Evolutionary conservation across 225 moss, liverwort and hornwort genomes (phyloP).

Genomic region (Thuidium tamariscinum): DNA sequence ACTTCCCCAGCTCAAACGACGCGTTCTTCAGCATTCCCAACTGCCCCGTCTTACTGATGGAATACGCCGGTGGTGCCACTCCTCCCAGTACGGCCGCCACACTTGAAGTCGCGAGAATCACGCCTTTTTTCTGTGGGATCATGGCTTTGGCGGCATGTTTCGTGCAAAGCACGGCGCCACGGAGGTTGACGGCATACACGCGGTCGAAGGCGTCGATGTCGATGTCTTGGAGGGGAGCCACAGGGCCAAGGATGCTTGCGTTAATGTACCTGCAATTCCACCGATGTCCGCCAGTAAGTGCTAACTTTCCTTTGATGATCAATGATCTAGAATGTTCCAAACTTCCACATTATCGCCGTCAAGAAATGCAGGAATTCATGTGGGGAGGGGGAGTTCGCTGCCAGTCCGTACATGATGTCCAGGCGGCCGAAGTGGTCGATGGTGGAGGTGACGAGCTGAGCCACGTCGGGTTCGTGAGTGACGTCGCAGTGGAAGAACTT

Average conservation of each 20-base stretch:
- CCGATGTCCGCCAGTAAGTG: not conserved
- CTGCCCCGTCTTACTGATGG: not conserved
- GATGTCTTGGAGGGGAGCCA: not conserved
- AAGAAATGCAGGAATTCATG: not conserved
- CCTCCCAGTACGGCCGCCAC: not conserved
- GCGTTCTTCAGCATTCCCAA: not conserved
- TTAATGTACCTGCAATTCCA: not conserved
- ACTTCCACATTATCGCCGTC: not conserved
- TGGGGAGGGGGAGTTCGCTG: not conserved
- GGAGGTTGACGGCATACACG: not conserved
- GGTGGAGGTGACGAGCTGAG: slow-evolving; percentile 9
- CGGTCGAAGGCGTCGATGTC: slow-evolving; percentile 3
- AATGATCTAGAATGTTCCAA: not conserved
- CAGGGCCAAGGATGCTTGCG: not conserved
- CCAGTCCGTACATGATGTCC: slow-evolving; percentile 27
- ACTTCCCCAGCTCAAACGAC: not conserved
- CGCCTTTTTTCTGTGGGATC: not conserved
- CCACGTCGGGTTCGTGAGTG: slow-evolving; percentile 14
- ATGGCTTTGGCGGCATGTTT: slow-evolving; percentile 30
- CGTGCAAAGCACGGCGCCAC: slow-evolving; percentile 4
- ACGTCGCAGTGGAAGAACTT: slow-evolving; percentile 36
- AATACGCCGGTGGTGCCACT: not conserved
- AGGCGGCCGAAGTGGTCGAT: slow-evolving; percentile 9
- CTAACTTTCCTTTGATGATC: not conserved
- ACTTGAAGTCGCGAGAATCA: slow-evolving; percentile 17